A percentile compares a stretch with the other conserved stretches of the same genome.
phyloP scores from a whole-genome alignment of 306 rosid species.

The Begonia masoniana region DNA sequence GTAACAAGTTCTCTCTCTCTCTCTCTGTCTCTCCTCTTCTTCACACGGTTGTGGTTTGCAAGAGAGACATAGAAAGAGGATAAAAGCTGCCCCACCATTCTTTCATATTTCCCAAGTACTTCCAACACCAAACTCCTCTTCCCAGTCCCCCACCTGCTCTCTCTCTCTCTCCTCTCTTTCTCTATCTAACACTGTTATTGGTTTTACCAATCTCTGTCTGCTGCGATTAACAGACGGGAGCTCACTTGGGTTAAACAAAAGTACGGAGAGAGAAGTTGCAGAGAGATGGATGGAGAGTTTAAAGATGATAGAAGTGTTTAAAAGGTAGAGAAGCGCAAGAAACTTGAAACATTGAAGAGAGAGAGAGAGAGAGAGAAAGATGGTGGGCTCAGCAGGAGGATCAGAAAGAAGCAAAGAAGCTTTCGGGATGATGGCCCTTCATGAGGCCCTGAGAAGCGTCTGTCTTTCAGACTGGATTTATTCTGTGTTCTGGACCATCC shows the following conservation, averaged over 20 bases:
- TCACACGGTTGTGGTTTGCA: too few species aligned
- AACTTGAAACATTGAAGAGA: too few species aligned
- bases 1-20: too few species aligned
- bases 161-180: neutral
- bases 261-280: constrained; percentile 6
- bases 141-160: constrained; percentile 7
- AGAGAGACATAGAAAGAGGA: too few species aligned
- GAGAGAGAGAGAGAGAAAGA: constrained; percentile 22
- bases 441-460: constrained; percentile 96
- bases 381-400: constrained; percentile 98
- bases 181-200: too few species aligned
- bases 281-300: too few species aligned
- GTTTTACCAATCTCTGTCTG: constrained; percentile 3
- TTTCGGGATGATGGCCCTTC: constrained; percentile 99
- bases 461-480: constrained; percentile 95
- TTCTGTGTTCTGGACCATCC: constrained; percentile 99
- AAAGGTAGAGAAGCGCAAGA: too few species aligned
- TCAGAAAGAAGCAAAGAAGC: constrained; percentile 99
- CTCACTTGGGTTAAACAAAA: constrained; percentile 25
- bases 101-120: too few species aligned
- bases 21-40: too few species aligned
- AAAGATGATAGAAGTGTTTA: too few species aligned
- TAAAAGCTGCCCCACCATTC: too few species aligned
- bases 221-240: constrained; percentile 18
- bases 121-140: too few species aligned